Evolutionary conservation across 805 yeast genomes (phyloP).

Genomic region (Spathaspora sp.): DNA sequence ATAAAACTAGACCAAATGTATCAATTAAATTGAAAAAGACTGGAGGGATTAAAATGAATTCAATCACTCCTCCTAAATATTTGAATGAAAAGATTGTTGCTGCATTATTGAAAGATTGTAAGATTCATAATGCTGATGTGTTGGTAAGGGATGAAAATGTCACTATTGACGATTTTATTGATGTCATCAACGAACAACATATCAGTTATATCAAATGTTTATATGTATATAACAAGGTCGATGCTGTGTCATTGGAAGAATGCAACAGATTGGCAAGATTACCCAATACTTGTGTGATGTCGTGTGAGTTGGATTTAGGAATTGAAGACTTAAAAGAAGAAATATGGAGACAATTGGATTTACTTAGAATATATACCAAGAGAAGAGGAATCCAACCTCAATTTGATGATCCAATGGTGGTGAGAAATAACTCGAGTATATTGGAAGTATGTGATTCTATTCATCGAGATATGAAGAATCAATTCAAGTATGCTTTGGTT

Average conservation of each 20-base stretch:
- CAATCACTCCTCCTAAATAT: slow-evolving; percentile 76
- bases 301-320: slow-evolving; percentile 86
- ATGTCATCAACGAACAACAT: slow-evolving; percentile 82
- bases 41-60: slow-evolving; percentile 87
- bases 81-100: slow-evolving; percentile 77
- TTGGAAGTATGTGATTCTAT: slow-evolving; percentile 88
- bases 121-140: slow-evolving; percentile 91
- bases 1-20: slow-evolving; percentile 77
- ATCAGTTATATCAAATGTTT: slow-evolving; percentile 87
- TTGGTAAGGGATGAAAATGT: slow-evolving; percentile 82
- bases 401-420: slow-evolving; percentile 87
- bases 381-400: slow-evolving; percentile 79
- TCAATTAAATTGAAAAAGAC: slow-evolving; percentile 74
- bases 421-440: slow-evolving; percentile 71
- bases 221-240: slow-evolving; percentile 92
- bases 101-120: slow-evolving; percentile 78
- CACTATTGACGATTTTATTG: slow-evolving; percentile 90
- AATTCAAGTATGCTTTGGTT: slow-evolving; percentile 89
- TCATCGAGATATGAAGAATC: slow-evolving; percentile 87
- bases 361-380: slow-evolving; percentile 83
- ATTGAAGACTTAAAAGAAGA: slow-evolving; percentile 85
- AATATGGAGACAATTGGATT: slow-evolving; percentile 83
- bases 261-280: slow-evolving; percentile 88
- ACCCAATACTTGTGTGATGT: slow-evolving; percentile 91
- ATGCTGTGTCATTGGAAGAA: slow-evolving; percentile 92